Conservation (phyloP, 2,329 filamentous ascomycete genomes). For the Karstenula rhodostoma region DNA sequence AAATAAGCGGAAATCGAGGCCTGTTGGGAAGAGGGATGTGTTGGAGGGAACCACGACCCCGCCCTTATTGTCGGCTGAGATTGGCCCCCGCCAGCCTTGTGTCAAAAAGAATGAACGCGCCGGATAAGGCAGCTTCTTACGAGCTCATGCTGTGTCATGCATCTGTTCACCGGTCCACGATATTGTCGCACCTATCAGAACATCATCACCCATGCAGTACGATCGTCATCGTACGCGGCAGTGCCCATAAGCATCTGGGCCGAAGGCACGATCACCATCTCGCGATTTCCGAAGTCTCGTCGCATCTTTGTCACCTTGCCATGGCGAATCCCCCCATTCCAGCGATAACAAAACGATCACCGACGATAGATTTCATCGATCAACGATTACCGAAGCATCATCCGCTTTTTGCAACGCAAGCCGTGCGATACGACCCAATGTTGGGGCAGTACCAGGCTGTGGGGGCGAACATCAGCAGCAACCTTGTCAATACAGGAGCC, state of each 20-base stretch:
- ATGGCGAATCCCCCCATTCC: slow-evolving; percentile 11
- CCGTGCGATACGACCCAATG: slow-evolving; percentile 12
- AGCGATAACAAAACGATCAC: slow-evolving; percentile 2
- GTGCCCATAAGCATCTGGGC: background rate
- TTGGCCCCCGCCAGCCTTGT: no score
- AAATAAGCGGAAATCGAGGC: background rate
- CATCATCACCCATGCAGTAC: background rate
- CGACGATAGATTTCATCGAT: slow-evolving; percentile 17
- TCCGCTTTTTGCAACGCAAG: slow-evolving; percentile 12
- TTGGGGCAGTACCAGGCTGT: slow-evolving; percentile 6
- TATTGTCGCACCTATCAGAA: background rate
- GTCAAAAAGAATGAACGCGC: background rate
- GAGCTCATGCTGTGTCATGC: background rate
- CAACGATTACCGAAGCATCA: slow-evolving; percentile 14
- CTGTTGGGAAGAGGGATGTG: no score
- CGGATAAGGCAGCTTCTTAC: slow-evolving; percentile 6
- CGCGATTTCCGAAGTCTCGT: background rate
- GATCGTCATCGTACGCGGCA: background rate
- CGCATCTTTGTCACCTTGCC: background rate
- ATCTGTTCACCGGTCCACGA: background rate
- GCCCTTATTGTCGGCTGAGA: background rate
- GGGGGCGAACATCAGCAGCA: background rate
- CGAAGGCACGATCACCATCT: background rate
- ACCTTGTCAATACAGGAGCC: background rate
- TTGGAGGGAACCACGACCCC: background rate